Base-by-base conservation (phyloP, 1,284 basidiomycete species). In the Flammula alnicola region DNA sequence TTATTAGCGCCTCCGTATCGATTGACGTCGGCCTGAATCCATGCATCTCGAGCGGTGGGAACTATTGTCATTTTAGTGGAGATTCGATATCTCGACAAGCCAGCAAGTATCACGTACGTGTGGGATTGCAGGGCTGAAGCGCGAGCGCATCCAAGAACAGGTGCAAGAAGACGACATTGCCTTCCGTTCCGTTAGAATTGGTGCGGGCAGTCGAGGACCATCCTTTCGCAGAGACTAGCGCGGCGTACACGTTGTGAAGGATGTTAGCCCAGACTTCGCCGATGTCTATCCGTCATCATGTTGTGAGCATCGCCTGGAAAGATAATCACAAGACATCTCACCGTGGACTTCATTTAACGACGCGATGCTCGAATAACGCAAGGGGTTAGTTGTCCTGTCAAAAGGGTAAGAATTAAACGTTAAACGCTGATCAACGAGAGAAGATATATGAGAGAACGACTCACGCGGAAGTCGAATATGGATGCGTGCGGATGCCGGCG, bases 21-120 rank as follows among this genome's bases (percentile, higher is more conserved):
- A 64, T 79, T 79, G 14, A 62, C 67, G 55, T 81, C 79, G 26
- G 79, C 78, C 60, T 80, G 78, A 47, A 80, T 75, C 75, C 76
- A 79, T 12, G 78, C 78, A 53, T 77, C 71, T n/a, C 44, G 44
- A 19, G 33, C 78, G 60, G 77, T 74, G 23, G 79, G 63, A 9
- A 74, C 53, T n/a, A n/a, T n/a, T n/a, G n/a, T n/a, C n/a, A n/a
- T n/a, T n/a, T n/a, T 41, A 19, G 10, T 26, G 11, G 19, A 41
- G 14, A 3, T 1, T 4, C 7, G 10, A 16, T 36, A 16, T 4
- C 9, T 41, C 10, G 29, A 26, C n/a, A 17, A 29, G 10, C 2
- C 1, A 8, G 10, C 9, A 26, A 5, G 7, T 27, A 41, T 17
- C 4, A 41, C 26, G 16, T 41, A 41, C 39, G 22, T 19, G 80